Conservation (phyloP, 306 rosid genomes). For the Medicago arabica region DNA sequence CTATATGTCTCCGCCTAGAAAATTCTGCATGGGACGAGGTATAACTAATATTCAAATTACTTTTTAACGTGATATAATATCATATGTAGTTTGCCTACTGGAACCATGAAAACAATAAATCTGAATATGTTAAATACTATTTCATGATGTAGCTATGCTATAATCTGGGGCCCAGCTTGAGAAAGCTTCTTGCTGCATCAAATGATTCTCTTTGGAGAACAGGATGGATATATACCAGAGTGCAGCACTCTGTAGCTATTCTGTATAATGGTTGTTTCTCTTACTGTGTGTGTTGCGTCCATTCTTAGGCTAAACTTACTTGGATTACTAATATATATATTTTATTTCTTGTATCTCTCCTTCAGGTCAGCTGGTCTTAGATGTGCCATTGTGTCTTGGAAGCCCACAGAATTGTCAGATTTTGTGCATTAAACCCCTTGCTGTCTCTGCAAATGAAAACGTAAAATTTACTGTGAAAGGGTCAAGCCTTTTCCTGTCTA, state of each 20-base stretch:
- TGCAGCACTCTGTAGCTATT: slow-evolving; percentile 71
- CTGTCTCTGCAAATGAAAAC: slow-evolving; percentile 63
- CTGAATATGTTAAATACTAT: slow-evolving; percentile 22
- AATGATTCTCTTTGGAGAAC: slow-evolving; percentile 80
- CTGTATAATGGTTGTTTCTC: slow-evolving; percentile 67
- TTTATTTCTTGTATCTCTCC: slow-evolving; percentile 32
- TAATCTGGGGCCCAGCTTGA: slow-evolving; percentile 70
- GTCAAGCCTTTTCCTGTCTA: slow-evolving; percentile 59
- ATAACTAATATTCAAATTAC: slow-evolving; percentile 7
- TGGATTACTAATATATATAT: slow-evolving; percentile 6
- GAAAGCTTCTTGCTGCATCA: slow-evolving; percentile 65
- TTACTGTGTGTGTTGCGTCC: slow-evolving; percentile 30
- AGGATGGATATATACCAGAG: slow-evolving; percentile 83
- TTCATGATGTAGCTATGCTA: slow-evolving; percentile 63
- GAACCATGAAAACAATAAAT: slow-evolving; percentile 16
- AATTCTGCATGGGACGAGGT: slow-evolving; percentile 58
- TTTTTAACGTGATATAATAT: slow-evolving; percentile 13
- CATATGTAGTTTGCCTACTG: slow-evolving; percentile 16
- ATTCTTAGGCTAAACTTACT: slow-evolving; percentile 11
- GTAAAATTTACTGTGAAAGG: slow-evolving; percentile 81
- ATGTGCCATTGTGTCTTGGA: slow-evolving; percentile 65
- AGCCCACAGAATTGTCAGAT: slow-evolving; percentile 61
- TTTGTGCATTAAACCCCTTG: slow-evolving; percentile 77
- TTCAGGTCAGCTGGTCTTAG: slow-evolving; percentile 83
- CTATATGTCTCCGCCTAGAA: slow-evolving; percentile 29